A percentile compares a stretch with the other conserved stretches of the same genome.
Conservation (phyloP, 2,329 filamentous ascomycete genomes). For the Drechslerella coelobrocha region DNA sequence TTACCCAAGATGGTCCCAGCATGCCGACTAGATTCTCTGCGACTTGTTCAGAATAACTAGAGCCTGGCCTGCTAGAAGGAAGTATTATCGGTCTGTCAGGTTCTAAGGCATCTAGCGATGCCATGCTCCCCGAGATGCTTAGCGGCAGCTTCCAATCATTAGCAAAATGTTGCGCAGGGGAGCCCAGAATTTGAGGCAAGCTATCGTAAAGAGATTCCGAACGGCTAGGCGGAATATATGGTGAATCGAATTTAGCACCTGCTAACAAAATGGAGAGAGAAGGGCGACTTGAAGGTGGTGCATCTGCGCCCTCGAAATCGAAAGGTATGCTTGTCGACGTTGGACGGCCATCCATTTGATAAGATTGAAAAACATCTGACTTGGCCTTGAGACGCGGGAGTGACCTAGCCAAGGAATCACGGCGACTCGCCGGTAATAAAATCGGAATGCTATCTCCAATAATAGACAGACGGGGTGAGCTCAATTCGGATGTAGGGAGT, state of each 20-base stretch:
- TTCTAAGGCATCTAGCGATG: not conserved
- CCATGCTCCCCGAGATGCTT: not conserved
- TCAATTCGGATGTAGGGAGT: not conserved
- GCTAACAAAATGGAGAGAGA: not conserved
- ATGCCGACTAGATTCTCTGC: constrained; percentile 14
- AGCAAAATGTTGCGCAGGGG: not conserved
- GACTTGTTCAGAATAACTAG: constrained; percentile 6
- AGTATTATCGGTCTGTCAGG: constrained; percentile 12
- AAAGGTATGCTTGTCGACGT: no score
- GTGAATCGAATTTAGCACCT: not conserved
- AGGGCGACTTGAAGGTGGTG: not conserved
- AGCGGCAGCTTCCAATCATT: not conserved
- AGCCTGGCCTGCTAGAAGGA: constrained; percentile 26
- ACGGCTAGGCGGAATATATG: constrained; percentile 21
- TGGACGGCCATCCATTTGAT: no score
- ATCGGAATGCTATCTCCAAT: not conserved
- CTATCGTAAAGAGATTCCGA: not conserved
- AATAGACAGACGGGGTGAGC: not conserved
- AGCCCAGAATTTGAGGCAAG: not conserved
- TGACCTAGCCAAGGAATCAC: not conserved
- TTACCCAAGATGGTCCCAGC: no score
- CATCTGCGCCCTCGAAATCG: not conserved
- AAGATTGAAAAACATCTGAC: not conserved
- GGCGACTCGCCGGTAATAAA: not conserved
- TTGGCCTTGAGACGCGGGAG: not conserved